Evolutionary conservation across 2,329 filamentous ascomycete genomes (phyloP), one percentile per base, ranked within the genome.

Genomic region (Aspergillus japonicus): DNA sequence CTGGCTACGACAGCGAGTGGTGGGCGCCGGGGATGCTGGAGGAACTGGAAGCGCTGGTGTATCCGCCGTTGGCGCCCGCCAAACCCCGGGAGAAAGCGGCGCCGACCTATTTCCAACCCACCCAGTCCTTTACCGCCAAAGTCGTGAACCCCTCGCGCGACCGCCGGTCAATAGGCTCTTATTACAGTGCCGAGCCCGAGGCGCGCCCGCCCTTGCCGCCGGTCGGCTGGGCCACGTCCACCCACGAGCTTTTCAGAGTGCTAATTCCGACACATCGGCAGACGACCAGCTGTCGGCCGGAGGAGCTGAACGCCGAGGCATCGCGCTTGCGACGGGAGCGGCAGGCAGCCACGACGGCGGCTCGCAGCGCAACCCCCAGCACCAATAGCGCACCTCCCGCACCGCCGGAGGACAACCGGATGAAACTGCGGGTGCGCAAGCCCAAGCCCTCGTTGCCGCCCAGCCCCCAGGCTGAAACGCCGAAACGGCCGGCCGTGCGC

Each of bases 31-130:
- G 80, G 2, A 82, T 87, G 63, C 81, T 96, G 5, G 87, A 91
- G 60, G 85, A 85, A 57, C 80, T 96, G 12, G 91, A 96, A 66
- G 76, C 80, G 2, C 76, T 87, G 21, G 77, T 86, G 47, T 78
- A 80, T 35, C 81, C 81, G 54, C 77, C 80, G 12, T 77, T 81
- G n/a, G 80, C 81, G 3, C 75, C 82, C 5, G 75, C 79, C 68
- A 87, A 85, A 68, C 75, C 81, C 14, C 85, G 86, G 61, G 80
- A 82, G 14, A 83, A 84, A 23, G 73, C 82, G 31, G 71, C 80
- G 8, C 88, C 90, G 1, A 93, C 90, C 1, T 97, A 93, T 75
- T 92, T 87, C 2, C 91, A 92, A 1, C 91, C 93, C 0, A 98
- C 94, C 0, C 90, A 94, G 62, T 90, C 94, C 0, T 98, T 92